phyloP scores from a whole-genome alignment of 345 rosid genomes.

The Syzygium jambos region DNA sequence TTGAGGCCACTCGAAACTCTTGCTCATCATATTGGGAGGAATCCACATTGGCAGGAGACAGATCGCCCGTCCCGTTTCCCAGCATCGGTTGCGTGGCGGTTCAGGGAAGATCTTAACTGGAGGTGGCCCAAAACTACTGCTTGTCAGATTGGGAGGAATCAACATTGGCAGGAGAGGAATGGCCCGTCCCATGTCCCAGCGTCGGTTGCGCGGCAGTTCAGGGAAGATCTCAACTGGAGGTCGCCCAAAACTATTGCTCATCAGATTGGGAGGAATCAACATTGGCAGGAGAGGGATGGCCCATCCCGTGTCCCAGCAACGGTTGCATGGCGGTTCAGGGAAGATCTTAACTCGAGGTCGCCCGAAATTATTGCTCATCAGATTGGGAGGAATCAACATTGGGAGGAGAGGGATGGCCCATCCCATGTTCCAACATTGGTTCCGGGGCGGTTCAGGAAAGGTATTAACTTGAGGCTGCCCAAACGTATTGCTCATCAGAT shows the following conservation, averaged over 20 bases:
- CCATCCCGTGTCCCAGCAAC: not conserved
- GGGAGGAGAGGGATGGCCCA: slow-evolving; percentile 2
- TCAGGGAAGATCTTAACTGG: no score
- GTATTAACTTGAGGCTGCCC: not conserved
- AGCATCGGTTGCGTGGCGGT: not conserved
- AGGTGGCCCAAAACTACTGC: not conserved
- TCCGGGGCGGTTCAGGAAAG: not conserved
- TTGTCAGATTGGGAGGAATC: not conserved
- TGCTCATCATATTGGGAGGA: not conserved
- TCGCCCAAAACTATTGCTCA: not conserved
- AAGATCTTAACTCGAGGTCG: not conserved
- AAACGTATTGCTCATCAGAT: not conserved
- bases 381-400: slow-evolving; percentile 24
- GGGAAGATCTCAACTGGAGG: not conserved
- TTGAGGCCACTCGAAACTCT: not conserved
- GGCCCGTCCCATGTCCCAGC: not conserved
- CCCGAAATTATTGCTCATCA: not conserved
- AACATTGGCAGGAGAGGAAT: not conserved
- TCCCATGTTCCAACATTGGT: not conserved
- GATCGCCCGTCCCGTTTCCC: not conserved
- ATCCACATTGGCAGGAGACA: not conserved
- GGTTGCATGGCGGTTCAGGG: not conserved
- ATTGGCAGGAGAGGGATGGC: not conserved
- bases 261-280: not conserved
- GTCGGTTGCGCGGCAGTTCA: not conserved